These are phyloP conservation scores for Dioszegia crocea DNA, from an alignment of 768 basidiomycete genomes.

Conservation along the genomic window DNA sequence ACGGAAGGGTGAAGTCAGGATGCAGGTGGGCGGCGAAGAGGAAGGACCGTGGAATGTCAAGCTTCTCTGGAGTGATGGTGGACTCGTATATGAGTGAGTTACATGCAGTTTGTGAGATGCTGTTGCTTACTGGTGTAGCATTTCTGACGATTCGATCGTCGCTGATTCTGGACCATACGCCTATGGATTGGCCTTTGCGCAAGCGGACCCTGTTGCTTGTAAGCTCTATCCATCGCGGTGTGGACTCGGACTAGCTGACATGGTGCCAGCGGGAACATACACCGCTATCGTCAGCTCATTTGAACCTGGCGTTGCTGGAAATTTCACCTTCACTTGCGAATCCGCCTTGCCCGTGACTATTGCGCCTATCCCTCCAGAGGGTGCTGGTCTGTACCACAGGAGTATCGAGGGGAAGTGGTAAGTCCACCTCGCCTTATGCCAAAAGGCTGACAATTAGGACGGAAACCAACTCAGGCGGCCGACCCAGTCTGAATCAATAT, in stretches of 20 bases:
- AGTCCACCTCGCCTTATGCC: slow-evolving; percentile 24
- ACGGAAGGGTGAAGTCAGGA: slow-evolving; percentile 1
- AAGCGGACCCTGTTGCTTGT: slow-evolving; percentile 58
- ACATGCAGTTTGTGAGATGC: slow-evolving; percentile 11
- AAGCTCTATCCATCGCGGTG: slow-evolving; percentile 15
- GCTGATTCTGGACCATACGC: slow-evolving; percentile 75
- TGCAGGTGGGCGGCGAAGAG: slow-evolving; percentile 56
- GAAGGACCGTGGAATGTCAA: slow-evolving; percentile 71
- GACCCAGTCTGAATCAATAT: slow-evolving; percentile 66
- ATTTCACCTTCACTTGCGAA: slow-evolving; percentile 64
- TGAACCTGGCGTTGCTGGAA: slow-evolving; percentile 64
- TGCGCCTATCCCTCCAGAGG: slow-evolving; percentile 70
- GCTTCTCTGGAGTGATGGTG: slow-evolving; percentile 69
- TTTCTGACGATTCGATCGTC: slow-evolving; percentile 62
- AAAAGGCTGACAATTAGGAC: slow-evolving; percentile 54
- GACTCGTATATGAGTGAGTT: slow-evolving; percentile 69
- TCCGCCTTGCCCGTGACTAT: slow-evolving; percentile 63
- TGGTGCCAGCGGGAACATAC: slow-evolving; percentile 65
- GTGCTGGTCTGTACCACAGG: slow-evolving; percentile 82
- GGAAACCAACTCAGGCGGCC: slow-evolving; percentile 60
- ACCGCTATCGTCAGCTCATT: slow-evolving; percentile 82
- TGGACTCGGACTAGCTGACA: background rate
- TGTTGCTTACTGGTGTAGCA: slow-evolving; percentile 41
- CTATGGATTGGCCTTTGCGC: slow-evolving; percentile 65
- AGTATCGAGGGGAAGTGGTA: slow-evolving; percentile 70